These are phyloP conservation scores for Malassezia caprae DNA, from an alignment of 1,284 basidiomycete genomes.

Conservation along the genomic window DNA sequence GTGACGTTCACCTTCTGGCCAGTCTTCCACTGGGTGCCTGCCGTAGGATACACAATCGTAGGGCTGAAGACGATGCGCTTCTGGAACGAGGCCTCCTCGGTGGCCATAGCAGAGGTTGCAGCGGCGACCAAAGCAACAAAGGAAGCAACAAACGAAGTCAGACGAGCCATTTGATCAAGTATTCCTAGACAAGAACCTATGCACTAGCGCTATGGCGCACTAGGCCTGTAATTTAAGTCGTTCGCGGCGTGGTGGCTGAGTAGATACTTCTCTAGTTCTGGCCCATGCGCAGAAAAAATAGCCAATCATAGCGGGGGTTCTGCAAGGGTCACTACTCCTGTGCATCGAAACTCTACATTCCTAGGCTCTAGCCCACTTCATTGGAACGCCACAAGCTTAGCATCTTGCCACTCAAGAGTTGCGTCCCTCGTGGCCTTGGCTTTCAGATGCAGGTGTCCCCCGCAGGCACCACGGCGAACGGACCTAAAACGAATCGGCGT, in stretches of 20 bases:
- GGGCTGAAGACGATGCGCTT: slow-evolving; percentile 24
- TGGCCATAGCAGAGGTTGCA: background rate
- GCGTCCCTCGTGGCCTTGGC: background rate
- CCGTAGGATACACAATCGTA: slow-evolving; percentile 19
- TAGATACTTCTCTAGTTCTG: background rate
- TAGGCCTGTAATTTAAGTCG: background rate
- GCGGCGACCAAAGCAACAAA: slow-evolving; percentile 4
- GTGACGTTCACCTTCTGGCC: slow-evolving; percentile 17
- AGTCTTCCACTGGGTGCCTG: slow-evolving; percentile 16
- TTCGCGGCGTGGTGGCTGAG: background rate
- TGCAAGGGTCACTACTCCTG: background rate
- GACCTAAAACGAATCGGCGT: background rate
- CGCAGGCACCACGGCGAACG: background rate
- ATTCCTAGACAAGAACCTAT: background rate
- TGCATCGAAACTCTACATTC: background rate
- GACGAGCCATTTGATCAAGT: slow-evolving; percentile 3
- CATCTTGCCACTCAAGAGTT: background rate
- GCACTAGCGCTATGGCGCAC: background rate
- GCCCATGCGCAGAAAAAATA: background rate
- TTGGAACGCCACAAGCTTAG: background rate
- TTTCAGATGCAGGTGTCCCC: background rate
- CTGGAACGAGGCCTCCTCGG: background rate
- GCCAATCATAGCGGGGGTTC: background rate
- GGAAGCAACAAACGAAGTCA: slow-evolving; percentile 1
- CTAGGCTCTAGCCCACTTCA: background rate